phyloP scores from a whole-genome alignment of 108 stramenopile species.

The Tribonema minus region DNA sequence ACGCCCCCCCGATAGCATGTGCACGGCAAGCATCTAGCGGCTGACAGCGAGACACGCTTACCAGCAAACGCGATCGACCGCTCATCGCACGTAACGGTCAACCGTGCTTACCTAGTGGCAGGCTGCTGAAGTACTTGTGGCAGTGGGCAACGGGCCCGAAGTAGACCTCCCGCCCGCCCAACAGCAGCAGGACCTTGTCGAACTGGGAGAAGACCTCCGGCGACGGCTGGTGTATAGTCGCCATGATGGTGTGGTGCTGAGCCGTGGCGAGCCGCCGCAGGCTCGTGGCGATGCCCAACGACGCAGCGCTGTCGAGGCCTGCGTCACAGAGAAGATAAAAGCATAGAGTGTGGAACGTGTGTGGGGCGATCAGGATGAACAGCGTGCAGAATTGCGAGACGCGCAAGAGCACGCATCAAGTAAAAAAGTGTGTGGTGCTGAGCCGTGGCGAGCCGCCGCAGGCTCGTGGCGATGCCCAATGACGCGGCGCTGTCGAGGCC shows the following conservation, averaged over 20 bases:
- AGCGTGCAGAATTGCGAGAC: slow-evolving; percentile 68
- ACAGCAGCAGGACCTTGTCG: slow-evolving; percentile 67
- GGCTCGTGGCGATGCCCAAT: neutral
- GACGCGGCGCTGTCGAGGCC: slow-evolving; percentile 25
- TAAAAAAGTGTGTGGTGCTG: slow-evolving; percentile 62
- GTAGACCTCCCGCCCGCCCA: slow-evolving; percentile 26
- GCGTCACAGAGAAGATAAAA: neutral
- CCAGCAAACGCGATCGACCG: no score
- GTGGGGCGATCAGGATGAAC: slow-evolving; percentile 56
- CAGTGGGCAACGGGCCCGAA: slow-evolving; percentile 19
- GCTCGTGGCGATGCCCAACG: slow-evolving; percentile 2
- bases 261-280: slow-evolving; percentile 22
- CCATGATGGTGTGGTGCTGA: slow-evolving; percentile 62
- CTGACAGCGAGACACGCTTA: no score
- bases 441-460: slow-evolving; percentile 24
- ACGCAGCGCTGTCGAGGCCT: slow-evolving; percentile 23
- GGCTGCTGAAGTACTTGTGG: no score
- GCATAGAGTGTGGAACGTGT: slow-evolving; percentile 16
- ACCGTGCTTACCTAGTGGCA: no score
- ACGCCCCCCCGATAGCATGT: no score
- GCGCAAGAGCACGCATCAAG: slow-evolving; percentile 73
- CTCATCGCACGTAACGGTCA: no score
- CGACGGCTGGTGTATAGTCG: slow-evolving; percentile 74
- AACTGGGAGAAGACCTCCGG: slow-evolving; percentile 68
- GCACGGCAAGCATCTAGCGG: no score